Base-by-base conservation (phyloP, 495 filamentous ascomycete genomes). In the Aspergillus hancockii region DNA sequence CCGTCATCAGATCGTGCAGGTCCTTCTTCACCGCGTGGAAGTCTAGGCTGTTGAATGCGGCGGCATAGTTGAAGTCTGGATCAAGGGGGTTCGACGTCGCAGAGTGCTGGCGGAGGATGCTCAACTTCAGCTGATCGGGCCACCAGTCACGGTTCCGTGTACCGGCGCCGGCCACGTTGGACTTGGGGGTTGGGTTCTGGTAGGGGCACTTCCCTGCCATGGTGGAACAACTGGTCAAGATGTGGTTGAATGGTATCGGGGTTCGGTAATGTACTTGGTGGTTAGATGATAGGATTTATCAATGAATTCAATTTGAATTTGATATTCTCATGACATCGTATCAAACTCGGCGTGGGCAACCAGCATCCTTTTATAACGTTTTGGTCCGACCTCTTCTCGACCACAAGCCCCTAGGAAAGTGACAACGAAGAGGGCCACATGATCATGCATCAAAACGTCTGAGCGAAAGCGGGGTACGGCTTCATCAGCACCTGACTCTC, bases 21-120 rank as follows among this genome's bases (percentile, higher is more conserved):
- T 90, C 88, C 67, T 88, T 83, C 86, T 90, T 90, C 64, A 90
- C 74, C 31, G 71, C 87, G 57, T 80, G 76, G 68, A 89, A 90
- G 75, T 90, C 88, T 23, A 90, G 76, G 62, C 68, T 81, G 75
- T 88, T 85, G 79, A 90, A 90, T 52, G 86, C 86, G 1, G 78
- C 74, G 18, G 80, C 81, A 76, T 90, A 90, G 73, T 89, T 80
- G 59, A 89, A 88, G 65, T 87, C 83, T 54, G 78, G 74, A 66
- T 57, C 69, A 59, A 81, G 59, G 4, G 88, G 87, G 69, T 85
- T 87, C 55, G 82, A 83, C n/a, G 75, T 72, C 8, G 73, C 60
- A 43, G 79, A 84, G 69, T 89, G 84, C 71, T 90, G 88, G 65
- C 87, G 88, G 45, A 90, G 84, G 74, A 90, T 86, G 75, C 84